Conservation (phyloP, 345 rosid species). For the Citrus trifoliata region DNA sequence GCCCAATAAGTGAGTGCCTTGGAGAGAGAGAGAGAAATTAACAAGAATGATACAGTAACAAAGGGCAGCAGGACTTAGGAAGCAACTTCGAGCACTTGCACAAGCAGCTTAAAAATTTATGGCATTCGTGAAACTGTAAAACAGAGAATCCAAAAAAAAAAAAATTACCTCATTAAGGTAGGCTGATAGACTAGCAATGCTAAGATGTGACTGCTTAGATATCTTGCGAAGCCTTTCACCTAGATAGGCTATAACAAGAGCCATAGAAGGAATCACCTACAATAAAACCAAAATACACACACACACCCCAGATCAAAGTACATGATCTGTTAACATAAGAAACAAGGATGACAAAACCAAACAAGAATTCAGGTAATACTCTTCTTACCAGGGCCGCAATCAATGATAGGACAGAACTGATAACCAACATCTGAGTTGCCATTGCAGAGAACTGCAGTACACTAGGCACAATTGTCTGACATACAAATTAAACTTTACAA, state of each 20-base stretch:
- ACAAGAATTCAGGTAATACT: neutral
- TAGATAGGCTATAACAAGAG: constrained; percentile 61
- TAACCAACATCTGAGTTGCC: constrained; percentile 77
- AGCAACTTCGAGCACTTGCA: neutral
- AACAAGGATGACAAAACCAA: neutral
- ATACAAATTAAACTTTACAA: constrained; percentile 2
- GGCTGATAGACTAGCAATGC: constrained; percentile 69
- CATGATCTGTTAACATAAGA: neutral
- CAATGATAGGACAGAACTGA: constrained; percentile 71
- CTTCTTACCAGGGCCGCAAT: constrained; percentile 73
- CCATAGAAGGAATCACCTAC: constrained; percentile 74
- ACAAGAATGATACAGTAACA: neutral
- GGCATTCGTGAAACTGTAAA: neutral
- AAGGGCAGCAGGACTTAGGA: neutral
- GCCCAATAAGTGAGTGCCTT: neutral
- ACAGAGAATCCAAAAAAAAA: neutral
- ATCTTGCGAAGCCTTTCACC: constrained; percentile 76
- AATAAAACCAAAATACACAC: neutral
- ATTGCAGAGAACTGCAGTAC: constrained; percentile 71
- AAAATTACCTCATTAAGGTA: constrained; percentile 76
- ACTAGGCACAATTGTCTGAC: constrained; percentile 82
- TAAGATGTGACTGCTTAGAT: constrained; percentile 70
- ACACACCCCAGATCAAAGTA: neutral
- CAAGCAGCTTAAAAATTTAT: neutral
- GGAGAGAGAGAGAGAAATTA: neutral